Evolutionary conservation across 148 eudicot genomes (phyloP).

Genomic region (Arctostaphylos glauca): DNA sequence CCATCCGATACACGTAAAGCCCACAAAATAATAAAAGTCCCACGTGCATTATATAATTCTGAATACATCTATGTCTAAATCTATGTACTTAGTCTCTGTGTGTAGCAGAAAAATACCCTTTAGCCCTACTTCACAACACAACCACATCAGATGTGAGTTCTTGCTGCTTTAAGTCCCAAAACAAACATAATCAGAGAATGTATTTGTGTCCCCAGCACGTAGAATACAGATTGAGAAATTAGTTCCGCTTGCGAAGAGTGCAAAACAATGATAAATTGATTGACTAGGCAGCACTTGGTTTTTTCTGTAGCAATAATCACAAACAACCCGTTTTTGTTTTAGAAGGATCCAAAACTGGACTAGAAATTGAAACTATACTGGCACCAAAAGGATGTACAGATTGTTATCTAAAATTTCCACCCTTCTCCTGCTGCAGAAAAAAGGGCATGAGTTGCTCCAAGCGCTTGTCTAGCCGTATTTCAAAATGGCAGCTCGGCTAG

Average conservation of each 20-base stretch:
- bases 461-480: conserved; percentile 10
- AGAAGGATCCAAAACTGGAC: neutral
- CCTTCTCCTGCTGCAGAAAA: neutral
- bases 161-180: neutral
- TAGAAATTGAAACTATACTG: neutral
- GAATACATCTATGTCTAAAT: too few relatives aligned
- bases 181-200: neutral
- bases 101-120: too few relatives aligned
- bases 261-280: neutral
- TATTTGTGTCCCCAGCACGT: neutral
- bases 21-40: too few relatives aligned
- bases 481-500: conserved; percentile 42
- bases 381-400: conserved; percentile 8
- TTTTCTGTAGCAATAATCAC: neutral
- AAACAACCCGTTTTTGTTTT: neutral
- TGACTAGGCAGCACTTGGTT: neutral
- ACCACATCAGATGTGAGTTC: neutral
- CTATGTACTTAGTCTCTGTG: too few relatives aligned
- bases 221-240: neutral
- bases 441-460: neutral
- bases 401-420: neutral
- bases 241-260: neutral
- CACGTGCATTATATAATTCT: too few relatives aligned
- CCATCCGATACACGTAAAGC: too few relatives aligned
- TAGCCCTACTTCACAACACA: neutral